Conservation (phyloP, 345 rosid genomes). For the Arabis alpina region DNA sequence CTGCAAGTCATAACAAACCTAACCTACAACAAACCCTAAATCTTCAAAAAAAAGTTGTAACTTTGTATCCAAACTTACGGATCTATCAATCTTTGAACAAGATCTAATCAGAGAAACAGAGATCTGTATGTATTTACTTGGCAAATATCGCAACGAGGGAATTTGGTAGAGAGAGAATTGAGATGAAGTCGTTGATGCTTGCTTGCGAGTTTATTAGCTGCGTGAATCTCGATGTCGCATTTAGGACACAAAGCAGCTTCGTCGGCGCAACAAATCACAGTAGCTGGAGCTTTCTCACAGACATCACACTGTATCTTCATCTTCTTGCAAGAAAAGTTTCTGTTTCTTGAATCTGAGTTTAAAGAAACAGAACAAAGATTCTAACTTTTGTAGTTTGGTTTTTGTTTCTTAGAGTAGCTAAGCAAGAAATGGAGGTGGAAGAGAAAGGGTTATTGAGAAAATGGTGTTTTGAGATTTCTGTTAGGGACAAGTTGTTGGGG, state of each 20-base stretch:
- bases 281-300: slow-evolving; percentile 93
- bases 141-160: slow-evolving; percentile 93
- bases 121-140: slow-evolving; percentile 49
- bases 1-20: no score
- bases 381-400: neutral
- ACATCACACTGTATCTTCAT: slow-evolving; percentile 99
- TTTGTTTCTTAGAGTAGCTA: slow-evolving; percentile 14
- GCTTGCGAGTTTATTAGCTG: slow-evolving; percentile 93
- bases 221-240: slow-evolving; percentile 90
- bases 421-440: slow-evolving; percentile 8
- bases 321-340: slow-evolving; percentile 1
- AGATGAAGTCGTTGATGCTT: slow-evolving; percentile 97
- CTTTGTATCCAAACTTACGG: neutral
- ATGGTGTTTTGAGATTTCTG: neutral
- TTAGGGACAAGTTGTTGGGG: slow-evolving; percentile 20
- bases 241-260: slow-evolving; percentile 91
- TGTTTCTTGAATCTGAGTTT: slow-evolving; percentile 3
- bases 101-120: neutral
- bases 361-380: neutral
- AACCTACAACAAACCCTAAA: no score
- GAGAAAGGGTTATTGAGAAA: slow-evolving; percentile 15
- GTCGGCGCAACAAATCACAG: slow-evolving; percentile 96
- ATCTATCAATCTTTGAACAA: neutral
- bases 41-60: no score
- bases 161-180: slow-evolving; percentile 66